These are phyloP conservation scores for Fraxinus angustifolia DNA, from an alignment of 305 asterid genomes.

Conservation along the genomic window DNA sequence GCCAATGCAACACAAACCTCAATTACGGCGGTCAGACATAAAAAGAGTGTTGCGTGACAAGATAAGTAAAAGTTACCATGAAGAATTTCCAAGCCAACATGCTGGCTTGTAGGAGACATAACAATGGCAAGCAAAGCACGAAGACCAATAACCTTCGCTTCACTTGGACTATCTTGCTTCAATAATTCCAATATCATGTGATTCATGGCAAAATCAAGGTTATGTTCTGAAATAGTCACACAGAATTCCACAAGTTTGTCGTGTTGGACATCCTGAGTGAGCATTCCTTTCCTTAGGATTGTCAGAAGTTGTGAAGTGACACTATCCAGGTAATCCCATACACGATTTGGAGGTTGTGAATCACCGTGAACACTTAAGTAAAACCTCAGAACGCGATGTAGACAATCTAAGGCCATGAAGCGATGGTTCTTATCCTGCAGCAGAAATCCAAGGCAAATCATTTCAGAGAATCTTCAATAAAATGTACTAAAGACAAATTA, in stretches of 20 bases:
- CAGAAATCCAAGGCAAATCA: constrained; percentile 22
- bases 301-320: constrained; percentile 96
- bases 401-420: constrained; percentile 97
- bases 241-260: constrained; percentile 97
- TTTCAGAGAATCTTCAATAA: neutral
- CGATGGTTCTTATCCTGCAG: constrained; percentile 96
- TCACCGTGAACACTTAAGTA: constrained; percentile 95
- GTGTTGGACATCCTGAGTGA: constrained; percentile 95
- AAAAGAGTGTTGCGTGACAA: constrained; percentile 18
- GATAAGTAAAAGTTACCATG: constrained; percentile 59
- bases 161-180: constrained; percentile 95
- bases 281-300: constrained; percentile 90
- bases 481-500: neutral
- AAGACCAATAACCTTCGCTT: constrained; percentile 97
- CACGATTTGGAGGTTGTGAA: constrained; percentile 85
- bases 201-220: constrained; percentile 97
- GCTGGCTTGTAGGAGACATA: constrained; percentile 92
- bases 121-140: constrained; percentile 99
- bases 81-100: constrained; percentile 94
- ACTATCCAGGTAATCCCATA: constrained; percentile 98
- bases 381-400: constrained; percentile 93
- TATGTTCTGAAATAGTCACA: constrained; percentile 96
- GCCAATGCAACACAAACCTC: constrained; percentile 33
- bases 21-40: constrained; percentile 17
- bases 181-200: constrained; percentile 90